Evolutionary conservation across 495 filamentous ascomycete species (phyloP).

Genomic region (Ascobolus immersus): DNA sequence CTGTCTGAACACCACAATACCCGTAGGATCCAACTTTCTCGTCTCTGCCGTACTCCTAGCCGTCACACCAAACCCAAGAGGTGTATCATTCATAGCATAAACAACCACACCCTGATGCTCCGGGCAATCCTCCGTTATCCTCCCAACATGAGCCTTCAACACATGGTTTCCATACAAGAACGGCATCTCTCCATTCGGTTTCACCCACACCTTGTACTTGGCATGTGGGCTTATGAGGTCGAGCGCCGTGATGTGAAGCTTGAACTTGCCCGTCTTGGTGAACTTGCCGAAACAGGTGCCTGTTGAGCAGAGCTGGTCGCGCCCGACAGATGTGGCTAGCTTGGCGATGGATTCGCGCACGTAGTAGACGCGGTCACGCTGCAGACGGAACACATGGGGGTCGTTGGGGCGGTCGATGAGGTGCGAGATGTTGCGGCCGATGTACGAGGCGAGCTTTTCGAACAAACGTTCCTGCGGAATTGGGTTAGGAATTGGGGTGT

Average conservation of each 20-base stretch:
- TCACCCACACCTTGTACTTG: slow-evolving; percentile 84
- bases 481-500: too few species aligned
- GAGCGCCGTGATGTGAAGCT: slow-evolving; percentile 59
- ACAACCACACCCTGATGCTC: slow-evolving; percentile 54
- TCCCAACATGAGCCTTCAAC: slow-evolving; percentile 72
- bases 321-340: slow-evolving; percentile 57
- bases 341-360: slow-evolving; percentile 67
- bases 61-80: slow-evolving; percentile 62
- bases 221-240: slow-evolving; percentile 70
- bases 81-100: slow-evolving; percentile 50
- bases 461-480: slow-evolving; percentile 57
- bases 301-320: slow-evolving; percentile 54
- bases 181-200: slow-evolving; percentile 82
- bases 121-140: slow-evolving; percentile 68
- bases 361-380: slow-evolving; percentile 57
- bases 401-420: slow-evolving; percentile 51
- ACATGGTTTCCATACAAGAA: slow-evolving; percentile 78
- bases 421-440: slow-evolving; percentile 48
- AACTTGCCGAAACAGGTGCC: slow-evolving; percentile 75
- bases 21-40: slow-evolving; percentile 62
- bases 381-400: slow-evolving; percentile 58
- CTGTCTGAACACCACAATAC: slow-evolving; percentile 59
- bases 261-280: slow-evolving; percentile 79
- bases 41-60: slow-evolving; percentile 62
- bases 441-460: slow-evolving; percentile 61